phyloP scores from a whole-genome alignment of 768 basidiomycete genomes.

The Suillus plorans region DNA sequence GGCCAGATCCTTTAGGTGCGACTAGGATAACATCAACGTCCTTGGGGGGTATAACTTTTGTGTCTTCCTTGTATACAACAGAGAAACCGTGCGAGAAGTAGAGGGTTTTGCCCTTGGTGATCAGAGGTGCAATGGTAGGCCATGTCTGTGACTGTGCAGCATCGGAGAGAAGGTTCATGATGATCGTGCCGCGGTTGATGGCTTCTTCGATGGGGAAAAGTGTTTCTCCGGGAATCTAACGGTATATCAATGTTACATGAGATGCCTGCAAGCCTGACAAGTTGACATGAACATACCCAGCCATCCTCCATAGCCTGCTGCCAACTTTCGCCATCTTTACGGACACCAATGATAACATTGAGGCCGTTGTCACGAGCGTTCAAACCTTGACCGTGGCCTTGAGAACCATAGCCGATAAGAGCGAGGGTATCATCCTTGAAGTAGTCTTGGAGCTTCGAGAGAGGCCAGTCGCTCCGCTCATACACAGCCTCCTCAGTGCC shows the following conservation, averaged over 20 bases:
- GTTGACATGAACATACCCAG: slow-evolving; percentile 60
- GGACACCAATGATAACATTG: slow-evolving; percentile 98
- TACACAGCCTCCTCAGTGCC: slow-evolving; percentile 92
- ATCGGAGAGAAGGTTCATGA: slow-evolving; percentile 99
- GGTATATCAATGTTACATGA: neutral
- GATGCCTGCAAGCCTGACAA: neutral
- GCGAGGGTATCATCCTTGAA: slow-evolving; percentile 99
- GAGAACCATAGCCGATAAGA: slow-evolving; percentile 98
- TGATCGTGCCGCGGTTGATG: slow-evolving; percentile 92
- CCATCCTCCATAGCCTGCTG: slow-evolving; percentile 93
- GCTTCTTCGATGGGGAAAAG: slow-evolving; percentile 99
- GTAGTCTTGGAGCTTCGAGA: slow-evolving; percentile 97
- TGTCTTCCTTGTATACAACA: slow-evolving; percentile 96
- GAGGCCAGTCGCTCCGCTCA: slow-evolving; percentile 96
- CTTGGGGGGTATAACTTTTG: slow-evolving; percentile 86
- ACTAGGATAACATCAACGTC: slow-evolving; percentile 99
- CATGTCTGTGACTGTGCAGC: slow-evolving; percentile 99
- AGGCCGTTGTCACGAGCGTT: slow-evolving; percentile 99
- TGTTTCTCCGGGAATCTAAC: slow-evolving; percentile 89
- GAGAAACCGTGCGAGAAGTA: slow-evolving; percentile 99
- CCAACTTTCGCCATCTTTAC: slow-evolving; percentile 96
- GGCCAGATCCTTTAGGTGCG: slow-evolving; percentile 97
- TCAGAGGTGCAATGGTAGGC: slow-evolving; percentile 84
- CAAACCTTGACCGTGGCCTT: slow-evolving; percentile 97
- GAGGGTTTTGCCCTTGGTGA: slow-evolving; percentile 99